Base-by-base conservation (phyloP, 495 filamentous ascomycete species). In the Hypoxylon fuscum region DNA sequence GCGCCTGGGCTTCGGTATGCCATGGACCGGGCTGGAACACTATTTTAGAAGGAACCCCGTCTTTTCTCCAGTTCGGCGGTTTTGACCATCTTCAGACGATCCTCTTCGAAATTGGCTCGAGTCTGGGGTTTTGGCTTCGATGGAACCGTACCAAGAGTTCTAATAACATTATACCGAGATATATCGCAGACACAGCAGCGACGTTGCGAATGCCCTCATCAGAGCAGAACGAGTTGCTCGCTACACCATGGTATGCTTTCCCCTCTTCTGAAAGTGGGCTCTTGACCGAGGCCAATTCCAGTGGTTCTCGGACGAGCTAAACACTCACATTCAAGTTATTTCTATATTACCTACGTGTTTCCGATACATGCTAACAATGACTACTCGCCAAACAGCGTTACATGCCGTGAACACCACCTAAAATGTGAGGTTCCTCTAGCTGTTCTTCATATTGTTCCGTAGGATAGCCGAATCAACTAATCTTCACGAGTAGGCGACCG, bases 331-430 rank as follows among this genome's bases (percentile, higher is more conserved):
- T n/a, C 1, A 5, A 31, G 31, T 34, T 7, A 11, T 34, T 34
- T 29, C 11, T 21, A n/a, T 12, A 14, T 20, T 3, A 18, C 1
- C 4, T 35, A n/a, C n/a, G n/a, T n/a, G n/a, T n/a, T n/a, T n/a
- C n/a, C n/a, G n/a, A n/a, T n/a, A n/a, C n/a, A n/a, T n/a, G n/a
- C n/a, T n/a, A n/a, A n/a, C n/a, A n/a, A n/a, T n/a, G n/a, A n/a
- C n/a, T n/a, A n/a, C n/a, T n/a, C n/a, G n/a, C n/a, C n/a, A n/a
- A n/a, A 59, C 49, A 80, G 79, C 62, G 71, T 73, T 54, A 78
- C 74, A 15, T 81, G 79, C 52, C 74, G 79, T 42, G 71, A 77
- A 56, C 72, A 77, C 58, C 79, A 80, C 52, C 66, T 80, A 3
- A 78, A 76, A 75, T 81, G 79, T 79, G 23, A 58, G 68, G 45